Evolutionary conservation across 1,284 basidiomycete species (phyloP).

Genomic region (Heliocybe sulcata): DNA sequence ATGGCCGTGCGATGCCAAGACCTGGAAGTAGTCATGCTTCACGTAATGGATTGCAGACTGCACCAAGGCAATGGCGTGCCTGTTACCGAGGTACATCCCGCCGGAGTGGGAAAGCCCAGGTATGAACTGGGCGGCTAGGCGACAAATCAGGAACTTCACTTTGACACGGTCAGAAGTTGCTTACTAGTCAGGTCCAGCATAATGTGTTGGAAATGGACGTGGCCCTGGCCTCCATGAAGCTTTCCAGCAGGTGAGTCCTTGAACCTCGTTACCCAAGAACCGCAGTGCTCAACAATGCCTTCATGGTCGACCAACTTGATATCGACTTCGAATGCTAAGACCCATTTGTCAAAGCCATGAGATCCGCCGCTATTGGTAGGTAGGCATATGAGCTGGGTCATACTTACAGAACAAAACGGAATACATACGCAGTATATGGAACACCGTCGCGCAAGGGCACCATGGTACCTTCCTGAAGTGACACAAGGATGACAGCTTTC

Average conservation of each 20-base stretch:
- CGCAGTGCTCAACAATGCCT: constrained; percentile 10
- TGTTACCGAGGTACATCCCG: constrained; percentile 15
- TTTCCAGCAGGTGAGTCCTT: constrained; percentile 14
- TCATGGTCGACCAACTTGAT: constrained; percentile 17
- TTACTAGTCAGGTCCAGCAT: constrained; percentile 21
- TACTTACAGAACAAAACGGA: neutral
- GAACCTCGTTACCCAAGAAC: constrained; percentile 11
- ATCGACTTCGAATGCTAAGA: constrained; percentile 25
- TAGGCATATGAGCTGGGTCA: neutral
- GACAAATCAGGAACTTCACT: neutral
- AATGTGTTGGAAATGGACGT: constrained; percentile 20
- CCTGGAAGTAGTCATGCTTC: constrained; percentile 20
- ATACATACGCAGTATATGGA: neutral
- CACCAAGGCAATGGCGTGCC: constrained; percentile 18
- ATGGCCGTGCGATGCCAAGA: constrained; percentile 16
- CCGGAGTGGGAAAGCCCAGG: constrained; percentile 17
- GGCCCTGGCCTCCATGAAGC: constrained; percentile 14
- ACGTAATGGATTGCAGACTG: constrained; percentile 22
- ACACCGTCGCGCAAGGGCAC: constrained; percentile 9
- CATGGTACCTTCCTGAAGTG: constrained; percentile 16
- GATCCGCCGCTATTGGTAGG: neutral
- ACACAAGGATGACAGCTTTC: constrained; percentile 20
- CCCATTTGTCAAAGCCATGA: constrained; percentile 17
- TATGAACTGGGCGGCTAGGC: constrained; percentile 19
- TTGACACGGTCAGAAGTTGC: constrained; percentile 7